Conservation (phyloP, 371 early-diverging fungal species). For the Circinella minor region DNA sequence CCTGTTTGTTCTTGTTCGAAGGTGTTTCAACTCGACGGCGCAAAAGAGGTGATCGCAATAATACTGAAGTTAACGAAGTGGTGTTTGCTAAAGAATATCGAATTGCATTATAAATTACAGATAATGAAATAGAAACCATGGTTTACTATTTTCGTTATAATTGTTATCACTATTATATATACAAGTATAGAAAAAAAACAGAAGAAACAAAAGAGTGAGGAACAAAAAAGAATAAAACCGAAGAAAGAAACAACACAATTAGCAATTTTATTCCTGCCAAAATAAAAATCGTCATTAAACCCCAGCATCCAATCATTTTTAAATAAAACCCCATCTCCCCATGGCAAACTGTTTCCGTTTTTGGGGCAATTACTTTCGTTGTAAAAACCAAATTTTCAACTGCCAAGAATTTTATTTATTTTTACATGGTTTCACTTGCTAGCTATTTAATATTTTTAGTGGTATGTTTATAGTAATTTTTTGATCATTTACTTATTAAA, state of each 20-base stretch:
- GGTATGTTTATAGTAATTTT: neutral
- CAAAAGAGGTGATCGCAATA: conserved; percentile 8
- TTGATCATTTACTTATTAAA: conserved; percentile 24
- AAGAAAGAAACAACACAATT: neutral
- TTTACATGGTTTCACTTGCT: neutral
- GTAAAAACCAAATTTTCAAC: too few relatives aligned
- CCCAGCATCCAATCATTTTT: neutral
- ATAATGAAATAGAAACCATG: conserved; percentile 16
- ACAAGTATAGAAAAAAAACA: neutral
- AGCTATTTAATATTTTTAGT: neutral
- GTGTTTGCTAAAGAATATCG: conserved; percentile 10
- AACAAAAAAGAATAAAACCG: conserved; percentile 10
- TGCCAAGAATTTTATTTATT: neutral
- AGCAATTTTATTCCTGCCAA: neutral
- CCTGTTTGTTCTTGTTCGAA: neutral
- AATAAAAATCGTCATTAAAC: neutral
- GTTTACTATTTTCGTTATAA: too few relatives aligned
- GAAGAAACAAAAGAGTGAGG: conserved; percentile 1
- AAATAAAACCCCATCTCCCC: neutral
- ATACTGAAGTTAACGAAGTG: neutral
- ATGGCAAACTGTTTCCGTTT: neutral
- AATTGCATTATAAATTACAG: conserved; percentile 12
- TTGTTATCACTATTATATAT: neutral
- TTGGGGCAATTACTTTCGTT: too few relatives aligned
- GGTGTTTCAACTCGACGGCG: neutral